A percentile compares a stretch with the other conserved stretches of the same genome.
phyloP scores from a whole-genome alignment of 768 basidiomycete species.

The Boletus edulis region DNA sequence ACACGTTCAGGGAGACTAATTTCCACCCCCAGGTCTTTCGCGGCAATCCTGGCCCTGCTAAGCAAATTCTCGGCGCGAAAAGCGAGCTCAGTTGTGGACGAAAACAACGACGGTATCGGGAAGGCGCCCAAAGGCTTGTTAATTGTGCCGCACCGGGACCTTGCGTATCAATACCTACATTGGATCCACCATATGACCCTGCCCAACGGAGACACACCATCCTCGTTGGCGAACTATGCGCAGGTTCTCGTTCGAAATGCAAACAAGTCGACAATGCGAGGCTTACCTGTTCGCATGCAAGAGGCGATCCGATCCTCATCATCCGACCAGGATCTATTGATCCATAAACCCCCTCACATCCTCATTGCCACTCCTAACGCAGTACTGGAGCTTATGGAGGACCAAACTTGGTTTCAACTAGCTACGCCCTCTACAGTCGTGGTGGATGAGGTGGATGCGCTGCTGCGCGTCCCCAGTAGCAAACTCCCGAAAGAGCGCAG shows the following conservation, averaged over 20 bases:
- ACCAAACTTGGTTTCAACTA: slow-evolving; percentile 46
- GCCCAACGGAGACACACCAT: slow-evolving; percentile 29
- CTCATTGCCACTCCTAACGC: slow-evolving; percentile 74
- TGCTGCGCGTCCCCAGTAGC: slow-evolving; percentile 50
- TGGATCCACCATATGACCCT: slow-evolving; percentile 59
- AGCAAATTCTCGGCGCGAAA: slow-evolving; percentile 46
- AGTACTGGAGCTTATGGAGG: slow-evolving; percentile 51
- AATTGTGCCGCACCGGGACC: slow-evolving; percentile 70
- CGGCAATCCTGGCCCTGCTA: slow-evolving; percentile 61
- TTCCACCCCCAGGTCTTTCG: slow-evolving; percentile 58
- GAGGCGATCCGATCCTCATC: slow-evolving; percentile 26
- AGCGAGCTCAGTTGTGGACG: slow-evolving; percentile 9
- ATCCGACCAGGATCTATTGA: slow-evolving; percentile 37
- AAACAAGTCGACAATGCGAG: slow-evolving; percentile 17
- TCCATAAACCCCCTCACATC: slow-evolving; percentile 54
- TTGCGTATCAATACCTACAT: slow-evolving; percentile 62
- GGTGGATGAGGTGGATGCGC: slow-evolving; percentile 76
- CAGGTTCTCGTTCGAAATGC: slow-evolving; percentile 62
- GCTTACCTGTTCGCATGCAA: slow-evolving; percentile 26
- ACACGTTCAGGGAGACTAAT: slow-evolving; percentile 1
- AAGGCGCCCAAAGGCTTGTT: slow-evolving; percentile 52
- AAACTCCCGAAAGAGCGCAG: slow-evolving; percentile 37
- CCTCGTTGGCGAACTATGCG: slow-evolving; percentile 42
- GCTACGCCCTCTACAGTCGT: slow-evolving; percentile 53
- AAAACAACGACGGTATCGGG: slow-evolving; percentile 18